Evolutionary conservation across 164 flowering plant genomes (phyloP).

Genomic region (Protea cynaroides): DNA sequence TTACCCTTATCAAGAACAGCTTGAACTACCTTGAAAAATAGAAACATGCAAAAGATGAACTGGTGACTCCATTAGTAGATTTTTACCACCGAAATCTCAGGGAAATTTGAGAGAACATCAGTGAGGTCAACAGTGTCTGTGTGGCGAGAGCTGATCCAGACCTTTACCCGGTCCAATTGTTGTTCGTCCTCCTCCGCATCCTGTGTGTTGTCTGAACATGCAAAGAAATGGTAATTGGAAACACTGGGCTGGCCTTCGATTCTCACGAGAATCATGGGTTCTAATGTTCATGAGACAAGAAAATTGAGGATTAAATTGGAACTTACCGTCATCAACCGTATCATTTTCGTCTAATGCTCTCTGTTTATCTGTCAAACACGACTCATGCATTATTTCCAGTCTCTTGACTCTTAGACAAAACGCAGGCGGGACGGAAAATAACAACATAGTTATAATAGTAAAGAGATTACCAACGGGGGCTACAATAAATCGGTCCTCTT

Average conservation of each 20-base stretch:
- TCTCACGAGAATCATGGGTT: too few species aligned
- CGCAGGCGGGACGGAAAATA: not conserved
- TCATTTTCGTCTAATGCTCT: conserved; percentile 27
- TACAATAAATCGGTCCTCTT: conserved; percentile 53
- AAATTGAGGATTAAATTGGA: not conserved
- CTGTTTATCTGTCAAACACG: conserved; percentile 36
- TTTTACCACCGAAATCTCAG: conserved; percentile 75
- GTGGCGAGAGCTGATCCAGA: conserved; percentile 62
- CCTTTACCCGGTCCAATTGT: conserved; percentile 55
- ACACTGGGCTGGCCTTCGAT: too few species aligned
- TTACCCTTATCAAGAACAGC: not conserved
- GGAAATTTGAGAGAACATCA: conserved; percentile 76
- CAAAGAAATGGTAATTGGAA: too few species aligned
- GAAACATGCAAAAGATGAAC: not conserved
- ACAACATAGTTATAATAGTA: not conserved
- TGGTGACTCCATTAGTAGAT: not conserved
- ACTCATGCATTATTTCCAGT: conserved; percentile 6
- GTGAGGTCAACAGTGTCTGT: conserved; percentile 54
- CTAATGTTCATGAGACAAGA: too few species aligned
- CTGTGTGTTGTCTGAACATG: conserved; percentile 64
- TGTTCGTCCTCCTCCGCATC: conserved; percentile 68
- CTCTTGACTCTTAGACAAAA: not conserved
- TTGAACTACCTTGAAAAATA: too few species aligned
- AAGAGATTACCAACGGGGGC: conserved; percentile 55
- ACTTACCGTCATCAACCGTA: conserved; percentile 49